Evolutionary conservation across 176 grass and related monocot genomes (phyloP), one percentile per base, ranked within the genome.

Genomic region (Eragrostis curvula): DNA sequence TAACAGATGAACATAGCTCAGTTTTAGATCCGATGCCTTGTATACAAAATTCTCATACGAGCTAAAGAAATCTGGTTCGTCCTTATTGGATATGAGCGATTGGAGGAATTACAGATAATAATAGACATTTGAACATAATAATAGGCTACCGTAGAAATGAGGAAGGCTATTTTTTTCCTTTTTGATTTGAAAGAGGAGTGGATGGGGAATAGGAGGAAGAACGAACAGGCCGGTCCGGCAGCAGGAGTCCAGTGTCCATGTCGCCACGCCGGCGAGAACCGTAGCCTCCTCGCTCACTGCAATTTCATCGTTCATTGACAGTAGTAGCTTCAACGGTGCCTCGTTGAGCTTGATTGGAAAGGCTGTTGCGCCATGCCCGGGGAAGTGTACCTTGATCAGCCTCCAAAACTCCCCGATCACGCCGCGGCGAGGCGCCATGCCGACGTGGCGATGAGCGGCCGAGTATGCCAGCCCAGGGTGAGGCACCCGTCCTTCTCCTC

Each of bases 401-500:
- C 58, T 67, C 51, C 73, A 73, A 82, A 89, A 72, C 39, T 56
- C 9, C 29, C 28, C 24, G 39, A 25, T 88, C 82, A 94, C 45
- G 83, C 76, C 2, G 76, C 80, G 74, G 75, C 77, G 60, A 86
- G 21, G 74, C 88, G 88, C 96, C 96, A 98, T 6, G 96, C 96
- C 17, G 96, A 98, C 23, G 96, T 98, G 67, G 96, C 96, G 75
- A 98, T 95, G 73, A 98, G 92, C 46, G 96, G 86, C 13, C 96
- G 88, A 5, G 92, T 90, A 65, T 91, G 96, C 96, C 96, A 98
- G 0, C 96, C 96, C 3, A 98, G 92, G 0, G 92, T 98, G 61
- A 98, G 85, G 84, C 96, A 98, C 23, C 96, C 92, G 0, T 98
- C 96, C 74, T 91, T 92, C 92, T 98, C 92, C 49, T 98, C 92